A percentile compares a stretch with the other conserved stretches of the same genome.
These are phyloP conservation scores for Ascochyta pisi DNA, from an alignment of 2,329 filamentous ascomycete genomes.

Conservation along the genomic window DNA sequence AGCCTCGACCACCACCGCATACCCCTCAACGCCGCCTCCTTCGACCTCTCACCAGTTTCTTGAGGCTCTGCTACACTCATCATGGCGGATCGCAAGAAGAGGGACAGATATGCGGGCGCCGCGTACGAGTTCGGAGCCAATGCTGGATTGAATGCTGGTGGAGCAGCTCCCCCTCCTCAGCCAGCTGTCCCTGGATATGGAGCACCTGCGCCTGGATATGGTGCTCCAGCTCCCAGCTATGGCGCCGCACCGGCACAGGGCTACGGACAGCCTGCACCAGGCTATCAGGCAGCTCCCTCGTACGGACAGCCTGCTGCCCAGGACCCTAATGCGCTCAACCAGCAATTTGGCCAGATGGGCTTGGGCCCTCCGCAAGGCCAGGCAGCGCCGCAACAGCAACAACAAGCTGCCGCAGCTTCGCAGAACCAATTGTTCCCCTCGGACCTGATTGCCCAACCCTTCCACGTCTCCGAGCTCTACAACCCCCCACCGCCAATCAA, in stretches of 20 bases:
- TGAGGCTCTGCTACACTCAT: slow-evolving; percentile 24
- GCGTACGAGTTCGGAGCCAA: slow-evolving; percentile 97
- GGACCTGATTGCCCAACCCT: slow-evolving; percentile 89
- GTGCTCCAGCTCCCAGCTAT: slow-evolving; percentile 42
- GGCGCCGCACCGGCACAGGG: slow-evolving; percentile 50
- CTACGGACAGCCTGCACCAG: slow-evolving; percentile 36
- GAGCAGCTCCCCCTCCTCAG: slow-evolving; percentile 43
- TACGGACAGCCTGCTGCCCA: slow-evolving; percentile 56
- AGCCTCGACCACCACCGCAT: slow-evolving; percentile 20
- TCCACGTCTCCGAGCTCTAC: slow-evolving; percentile 92
- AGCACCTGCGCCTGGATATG: slow-evolving; percentile 44
- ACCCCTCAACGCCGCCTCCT: slow-evolving; percentile 17
- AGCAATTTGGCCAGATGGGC: slow-evolving; percentile 82
- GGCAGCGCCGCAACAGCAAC: slow-evolving; percentile 38
- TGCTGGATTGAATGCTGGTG: slow-evolving; percentile 63
- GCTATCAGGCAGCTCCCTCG: slow-evolving; percentile 49
- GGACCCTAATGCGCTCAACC: slow-evolving; percentile 70
- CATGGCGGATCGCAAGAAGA: slow-evolving; percentile 71
- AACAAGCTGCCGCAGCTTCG: slow-evolving; percentile 43
- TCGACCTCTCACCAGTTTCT: slow-evolving; percentile 16
- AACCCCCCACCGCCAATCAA: slow-evolving; percentile 89
- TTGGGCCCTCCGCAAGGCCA: slow-evolving; percentile 61
- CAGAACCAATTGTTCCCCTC: slow-evolving; percentile 88
- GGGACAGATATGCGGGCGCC: slow-evolving; percentile 91
- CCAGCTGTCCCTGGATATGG: slow-evolving; percentile 18